Evolutionary conservation across 1,284 basidiomycete genomes (phyloP).

Genomic region (Paramarasmius palmivorus): DNA sequence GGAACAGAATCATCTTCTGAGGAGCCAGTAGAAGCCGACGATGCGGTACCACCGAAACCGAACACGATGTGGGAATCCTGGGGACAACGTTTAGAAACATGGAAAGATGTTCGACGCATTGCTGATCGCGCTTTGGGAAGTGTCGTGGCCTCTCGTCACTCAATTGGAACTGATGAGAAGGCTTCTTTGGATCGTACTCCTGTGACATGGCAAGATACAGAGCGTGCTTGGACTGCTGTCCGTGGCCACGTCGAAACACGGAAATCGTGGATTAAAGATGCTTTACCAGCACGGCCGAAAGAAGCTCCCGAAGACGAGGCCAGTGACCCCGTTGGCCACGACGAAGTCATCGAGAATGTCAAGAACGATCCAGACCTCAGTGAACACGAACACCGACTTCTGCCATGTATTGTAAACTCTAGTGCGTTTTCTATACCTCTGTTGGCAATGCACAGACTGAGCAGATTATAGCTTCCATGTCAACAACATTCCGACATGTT

Average conservation of each 20-base stretch:
- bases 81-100: constrained; percentile 65
- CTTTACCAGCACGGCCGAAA: constrained; percentile 37
- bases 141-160: constrained; percentile 47
- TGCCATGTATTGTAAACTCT: constrained; percentile 84
- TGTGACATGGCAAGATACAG: constrained; percentile 65
- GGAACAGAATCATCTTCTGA: background rate
- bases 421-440: constrained; percentile 38
- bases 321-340: constrained; percentile 33
- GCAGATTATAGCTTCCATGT: constrained; percentile 54
- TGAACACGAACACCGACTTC: constrained; percentile 72
- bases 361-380: constrained; percentile 77
- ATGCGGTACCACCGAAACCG: constrained; percentile 18
- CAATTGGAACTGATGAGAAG: constrained; percentile 29
- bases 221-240: constrained; percentile 61
- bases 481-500: constrained; percentile 87
- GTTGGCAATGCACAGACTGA: constrained; percentile 13
- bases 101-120: constrained; percentile 68
- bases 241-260: constrained; percentile 50
- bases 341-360: constrained; percentile 75
- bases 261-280: constrained; percentile 62
- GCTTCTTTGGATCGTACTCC: constrained; percentile 52
- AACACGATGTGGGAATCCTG: constrained; percentile 67
- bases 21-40: constrained; percentile 12
- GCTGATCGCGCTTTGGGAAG: constrained; percentile 74
- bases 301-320: constrained; percentile 41